Percentiles rank a stretch among this genome's conserved stretches.
Conservation (phyloP, 768 basidiomycete species). For the Boletus reticuloceps region DNA sequence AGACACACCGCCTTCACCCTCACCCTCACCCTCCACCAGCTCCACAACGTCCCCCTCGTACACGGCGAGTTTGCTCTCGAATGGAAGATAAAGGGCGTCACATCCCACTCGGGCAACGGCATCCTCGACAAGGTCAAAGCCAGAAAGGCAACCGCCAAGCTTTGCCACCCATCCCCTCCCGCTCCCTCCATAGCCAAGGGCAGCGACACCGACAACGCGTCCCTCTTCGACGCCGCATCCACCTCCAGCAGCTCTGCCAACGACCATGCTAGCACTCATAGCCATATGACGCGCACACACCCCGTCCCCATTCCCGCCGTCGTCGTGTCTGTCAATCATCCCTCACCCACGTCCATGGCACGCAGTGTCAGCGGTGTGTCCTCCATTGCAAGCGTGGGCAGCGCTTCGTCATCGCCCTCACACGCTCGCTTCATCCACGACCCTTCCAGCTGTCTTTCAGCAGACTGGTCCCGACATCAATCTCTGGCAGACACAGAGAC, state of each 20-base stretch:
- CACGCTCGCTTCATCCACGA: slow-evolving; percentile 2
- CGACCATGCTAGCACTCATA: slow-evolving; percentile 7
- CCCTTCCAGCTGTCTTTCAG: slow-evolving; percentile 23
- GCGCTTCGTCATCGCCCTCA: slow-evolving; percentile 18
- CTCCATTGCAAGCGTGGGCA: slow-evolving; percentile 21
- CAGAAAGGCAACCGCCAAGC: slow-evolving; percentile 16
- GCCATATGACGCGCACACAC: background rate
- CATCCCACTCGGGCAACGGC: slow-evolving; percentile 38
- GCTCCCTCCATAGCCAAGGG: slow-evolving; percentile 5
- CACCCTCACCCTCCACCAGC: slow-evolving; percentile 59
- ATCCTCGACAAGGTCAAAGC: slow-evolving; percentile 41
- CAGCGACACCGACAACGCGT: slow-evolving; percentile 25
- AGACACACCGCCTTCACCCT: slow-evolving; percentile 67
- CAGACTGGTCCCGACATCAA: slow-evolving; percentile 25
- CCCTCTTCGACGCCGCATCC: slow-evolving; percentile 24
- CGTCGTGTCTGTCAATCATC: slow-evolving; percentile 25
- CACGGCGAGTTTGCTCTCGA: slow-evolving; percentile 65
- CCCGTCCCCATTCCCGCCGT: slow-evolving; percentile 24
- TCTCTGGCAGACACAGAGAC: background rate
- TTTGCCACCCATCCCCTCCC: background rate
- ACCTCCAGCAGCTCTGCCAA: slow-evolving; percentile 27
- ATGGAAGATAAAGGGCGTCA: slow-evolving; percentile 69
- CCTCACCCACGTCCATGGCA: slow-evolving; percentile 1
- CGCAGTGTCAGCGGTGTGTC: slow-evolving; percentile 24
- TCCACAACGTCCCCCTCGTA: slow-evolving; percentile 70